These are phyloP conservation scores for Geranium incanum DNA, from an alignment of 441 rosid genomes.

Conservation along the genomic window DNA sequence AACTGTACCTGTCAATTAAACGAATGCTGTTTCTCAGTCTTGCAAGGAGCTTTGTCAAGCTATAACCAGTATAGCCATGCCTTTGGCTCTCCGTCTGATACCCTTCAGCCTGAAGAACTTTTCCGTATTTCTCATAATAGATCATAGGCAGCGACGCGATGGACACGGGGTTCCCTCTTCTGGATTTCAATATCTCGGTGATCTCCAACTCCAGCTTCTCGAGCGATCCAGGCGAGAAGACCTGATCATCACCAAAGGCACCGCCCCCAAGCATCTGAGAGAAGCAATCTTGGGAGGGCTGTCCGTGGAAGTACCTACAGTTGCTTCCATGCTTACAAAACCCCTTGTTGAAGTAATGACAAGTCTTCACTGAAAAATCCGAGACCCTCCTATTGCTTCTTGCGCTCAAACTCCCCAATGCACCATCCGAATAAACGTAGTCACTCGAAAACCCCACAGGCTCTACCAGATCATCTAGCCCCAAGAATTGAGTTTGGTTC, in stretches of 20 bases:
- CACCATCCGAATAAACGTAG: constrained; percentile 39
- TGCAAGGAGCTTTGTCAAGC: constrained; percentile 85
- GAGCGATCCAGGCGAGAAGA: constrained; percentile 53
- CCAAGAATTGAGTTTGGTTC: constrained; percentile 43
- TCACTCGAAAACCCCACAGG: constrained; percentile 38
- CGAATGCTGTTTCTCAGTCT: constrained; percentile 64
- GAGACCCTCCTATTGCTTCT: constrained; percentile 59
- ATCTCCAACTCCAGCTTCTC: constrained; percentile 76
- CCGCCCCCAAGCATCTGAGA: constrained; percentile 39
- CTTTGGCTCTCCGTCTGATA: constrained; percentile 95
- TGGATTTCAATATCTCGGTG: constrained; percentile 57
- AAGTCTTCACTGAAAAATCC: constrained; percentile 66
- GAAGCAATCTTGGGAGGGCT: constrained; percentile 46
- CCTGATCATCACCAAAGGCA: constrained; percentile 44
- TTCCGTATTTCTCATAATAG: constrained; percentile 73
- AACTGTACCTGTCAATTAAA: constrained; percentile 64
- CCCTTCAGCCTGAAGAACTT: constrained; percentile 85
- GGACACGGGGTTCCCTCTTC: constrained; percentile 75
- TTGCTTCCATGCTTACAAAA: constrained; percentile 80
- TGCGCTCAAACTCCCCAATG: constrained; percentile 29
- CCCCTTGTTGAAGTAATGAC: constrained; percentile 77
- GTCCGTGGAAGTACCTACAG: constrained; percentile 73
- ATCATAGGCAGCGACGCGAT: constrained; percentile 88
- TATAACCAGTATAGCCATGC: constrained; percentile 88
- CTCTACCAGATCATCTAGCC: constrained; percentile 42